Evolutionary conservation across 2,329 filamentous ascomycete species (phyloP).

Genomic region (Colletotrichum tabaci): DNA sequence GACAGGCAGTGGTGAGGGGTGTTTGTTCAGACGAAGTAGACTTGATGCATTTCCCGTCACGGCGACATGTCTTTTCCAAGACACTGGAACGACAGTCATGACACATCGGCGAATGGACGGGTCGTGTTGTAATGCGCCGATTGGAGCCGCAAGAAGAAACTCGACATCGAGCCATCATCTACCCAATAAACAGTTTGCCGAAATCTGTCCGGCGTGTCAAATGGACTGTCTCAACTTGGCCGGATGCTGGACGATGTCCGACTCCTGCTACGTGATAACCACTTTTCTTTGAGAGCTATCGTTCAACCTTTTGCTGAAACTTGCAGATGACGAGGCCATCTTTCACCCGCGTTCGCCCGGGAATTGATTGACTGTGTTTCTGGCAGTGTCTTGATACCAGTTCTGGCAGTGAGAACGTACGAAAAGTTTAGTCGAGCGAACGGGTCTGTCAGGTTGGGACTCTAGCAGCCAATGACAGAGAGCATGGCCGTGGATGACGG

Average conservation of each 20-base stretch:
- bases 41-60: constrained; percentile 1
- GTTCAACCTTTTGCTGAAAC: too few species aligned
- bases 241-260: neutral
- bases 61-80: neutral
- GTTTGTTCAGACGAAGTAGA: neutral
- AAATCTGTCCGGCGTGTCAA: neutral
- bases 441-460: neutral
- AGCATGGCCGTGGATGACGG: neutral
- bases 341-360: too few species aligned
- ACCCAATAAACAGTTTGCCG: neutral
- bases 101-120: neutral
- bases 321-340: neutral
- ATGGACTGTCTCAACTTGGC: too few species aligned
- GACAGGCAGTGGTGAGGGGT: neutral
- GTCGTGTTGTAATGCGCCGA: neutral
- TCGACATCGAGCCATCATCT: neutral
- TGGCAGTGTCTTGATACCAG: neutral
- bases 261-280: too few species aligned
- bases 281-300: too few species aligned
- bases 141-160: neutral
- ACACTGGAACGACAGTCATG: neutral
- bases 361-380: neutral
- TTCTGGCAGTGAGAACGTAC: neutral
- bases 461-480: neutral
- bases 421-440: neutral